A percentile compares a stretch with the other conserved stretches of the same genome.
These are phyloP conservation scores for Chaetomium cochliodes DNA, from an alignment of 495 filamentous ascomycete species.

Conservation along the genomic window DNA sequence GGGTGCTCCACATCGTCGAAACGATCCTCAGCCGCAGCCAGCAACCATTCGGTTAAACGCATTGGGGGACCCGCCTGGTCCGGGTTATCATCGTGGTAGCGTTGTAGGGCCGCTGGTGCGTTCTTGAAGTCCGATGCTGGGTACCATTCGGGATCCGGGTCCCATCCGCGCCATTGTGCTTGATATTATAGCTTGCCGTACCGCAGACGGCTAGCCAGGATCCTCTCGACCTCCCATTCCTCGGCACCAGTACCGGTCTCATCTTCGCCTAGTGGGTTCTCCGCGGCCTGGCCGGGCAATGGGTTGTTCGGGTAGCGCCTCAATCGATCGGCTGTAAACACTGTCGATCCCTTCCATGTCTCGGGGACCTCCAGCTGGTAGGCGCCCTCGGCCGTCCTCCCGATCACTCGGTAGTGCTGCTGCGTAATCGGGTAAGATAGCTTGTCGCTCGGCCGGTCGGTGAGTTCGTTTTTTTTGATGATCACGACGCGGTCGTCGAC, in stretches of 20 bases:
- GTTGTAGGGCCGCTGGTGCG: conserved; percentile 4
- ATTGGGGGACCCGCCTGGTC: conserved; percentile 13
- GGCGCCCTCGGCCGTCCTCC: conserved; percentile 7
- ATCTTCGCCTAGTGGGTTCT: conserved; percentile 16
- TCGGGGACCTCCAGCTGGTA: conserved; percentile 14
- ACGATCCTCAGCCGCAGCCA: conserved; percentile 7
- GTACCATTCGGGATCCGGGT: conserved; percentile 17
- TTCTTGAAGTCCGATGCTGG: conserved; percentile 5
- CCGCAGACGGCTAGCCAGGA: conserved; percentile 7
- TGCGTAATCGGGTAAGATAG: conserved; percentile 16
- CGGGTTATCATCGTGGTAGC: conserved; percentile 13
- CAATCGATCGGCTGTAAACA: conserved; percentile 8
- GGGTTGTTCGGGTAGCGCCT: conserved; percentile 16
- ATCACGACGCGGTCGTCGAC: conserved; percentile 18
- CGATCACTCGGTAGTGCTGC: conserved; percentile 8
- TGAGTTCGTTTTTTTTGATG: conserved; percentile 10
- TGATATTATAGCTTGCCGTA: conserved; percentile 19
- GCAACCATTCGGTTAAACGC: conserved; percentile 6
- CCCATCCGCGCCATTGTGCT: conserved; percentile 16
- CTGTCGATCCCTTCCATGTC: conserved; percentile 4
- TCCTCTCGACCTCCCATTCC: conserved; percentile 15
- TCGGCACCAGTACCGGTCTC: neutral
- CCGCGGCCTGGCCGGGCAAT: conserved; percentile 15
- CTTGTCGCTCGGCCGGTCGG: conserved; percentile 18
- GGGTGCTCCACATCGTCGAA: neutral